Conservation (phyloP, 2,329 filamentous ascomycete species). For the Biscogniauxia sp. region DNA sequence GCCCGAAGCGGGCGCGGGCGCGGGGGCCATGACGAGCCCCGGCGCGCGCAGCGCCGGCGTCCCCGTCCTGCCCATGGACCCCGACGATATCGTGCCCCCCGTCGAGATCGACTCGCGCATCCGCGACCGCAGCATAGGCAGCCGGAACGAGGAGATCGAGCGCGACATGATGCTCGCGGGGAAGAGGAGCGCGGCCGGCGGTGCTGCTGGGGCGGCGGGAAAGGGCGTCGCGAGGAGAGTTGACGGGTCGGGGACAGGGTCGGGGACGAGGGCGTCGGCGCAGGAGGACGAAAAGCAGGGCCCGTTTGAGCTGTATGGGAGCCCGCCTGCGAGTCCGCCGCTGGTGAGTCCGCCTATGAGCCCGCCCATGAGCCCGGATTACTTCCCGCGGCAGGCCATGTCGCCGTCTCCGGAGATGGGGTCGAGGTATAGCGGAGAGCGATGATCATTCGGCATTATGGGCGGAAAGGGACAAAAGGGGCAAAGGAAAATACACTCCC, state of each 20-base stretch:
- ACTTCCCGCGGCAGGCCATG: slow-evolving; percentile 7
- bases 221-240: slow-evolving; percentile 6
- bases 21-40: slow-evolving; percentile 31
- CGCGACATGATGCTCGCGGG: not conserved
- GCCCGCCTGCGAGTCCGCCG: slow-evolving; percentile 24
- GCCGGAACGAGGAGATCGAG: slow-evolving; percentile 1
- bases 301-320: slow-evolving; percentile 46
- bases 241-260: slow-evolving; percentile 17
- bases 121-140: not conserved
- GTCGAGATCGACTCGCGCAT: slow-evolving; percentile 51
- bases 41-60: slow-evolving; percentile 34
- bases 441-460: not conserved
- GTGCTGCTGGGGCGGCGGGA: no score
- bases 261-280: not conserved
- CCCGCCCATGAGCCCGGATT: slow-evolving; percentile 13
- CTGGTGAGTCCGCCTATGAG: slow-evolving; percentile 17
- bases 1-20: no score
- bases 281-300: slow-evolving; percentile 18
- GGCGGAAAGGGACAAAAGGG: slow-evolving; percentile 3
- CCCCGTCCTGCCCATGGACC: slow-evolving; percentile 43
- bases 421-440: not conserved
- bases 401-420: slow-evolving; percentile 1
- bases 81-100: slow-evolving; percentile 48
- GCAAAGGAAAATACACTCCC: not conserved
- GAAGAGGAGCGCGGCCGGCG: not conserved